Percentiles rank a stretch among this genome's conserved stretches.
These are phyloP conservation scores for Trypanosoma congolense DNA, from an alignment of 208 protist genomes.

Conservation along the genomic window DNA sequence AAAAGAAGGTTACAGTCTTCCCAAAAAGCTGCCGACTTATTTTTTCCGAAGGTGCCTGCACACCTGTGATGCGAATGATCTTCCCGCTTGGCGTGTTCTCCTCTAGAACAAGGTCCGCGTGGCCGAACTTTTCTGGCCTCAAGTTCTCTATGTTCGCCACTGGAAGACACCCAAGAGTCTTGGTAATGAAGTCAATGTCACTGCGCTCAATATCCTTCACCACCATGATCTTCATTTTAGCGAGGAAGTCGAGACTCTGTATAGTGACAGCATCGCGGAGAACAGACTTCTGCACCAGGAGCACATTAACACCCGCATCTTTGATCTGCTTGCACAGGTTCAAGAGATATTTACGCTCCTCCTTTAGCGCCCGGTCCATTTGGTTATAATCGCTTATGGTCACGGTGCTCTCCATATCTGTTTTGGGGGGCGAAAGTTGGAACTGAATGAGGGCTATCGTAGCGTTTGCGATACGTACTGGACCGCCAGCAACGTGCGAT, in stretches of 20 bases:
- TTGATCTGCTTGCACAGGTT: constrained; percentile 97
- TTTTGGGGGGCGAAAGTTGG: constrained; percentile 98
- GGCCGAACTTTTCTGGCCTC: constrained; percentile 95
- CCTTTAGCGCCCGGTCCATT: constrained; percentile 97
- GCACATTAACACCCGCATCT: constrained; percentile 97
- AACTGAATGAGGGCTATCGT: constrained; percentile 99
- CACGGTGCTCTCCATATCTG: constrained; percentile 95
- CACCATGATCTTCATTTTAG: constrained; percentile 99
- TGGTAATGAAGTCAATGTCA: constrained; percentile 99
- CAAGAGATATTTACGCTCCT: constrained; percentile 98
- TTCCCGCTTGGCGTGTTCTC: constrained; percentile 85
- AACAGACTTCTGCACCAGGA: constrained; percentile 99
- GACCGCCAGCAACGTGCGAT: constrained; percentile 87
- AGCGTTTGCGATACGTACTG: constrained; percentile 92
- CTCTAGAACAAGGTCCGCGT: constrained; percentile 94
- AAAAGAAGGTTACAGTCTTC: constrained; percentile 95
- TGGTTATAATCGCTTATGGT: constrained; percentile 96
- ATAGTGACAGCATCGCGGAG: constrained; percentile 97
- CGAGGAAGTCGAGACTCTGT: constrained; percentile 97
- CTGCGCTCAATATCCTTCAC: constrained; percentile 98
- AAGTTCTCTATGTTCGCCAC: constrained; percentile 96
- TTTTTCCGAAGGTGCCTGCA: constrained; percentile 44
- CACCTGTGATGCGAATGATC: constrained; percentile 94
- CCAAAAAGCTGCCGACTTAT: constrained; percentile 64
- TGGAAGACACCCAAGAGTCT: constrained; percentile 95